These are phyloP conservation scores for Sarcodon sp. DNA, from an alignment of 768 basidiomycete genomes.

Conservation along the genomic window DNA sequence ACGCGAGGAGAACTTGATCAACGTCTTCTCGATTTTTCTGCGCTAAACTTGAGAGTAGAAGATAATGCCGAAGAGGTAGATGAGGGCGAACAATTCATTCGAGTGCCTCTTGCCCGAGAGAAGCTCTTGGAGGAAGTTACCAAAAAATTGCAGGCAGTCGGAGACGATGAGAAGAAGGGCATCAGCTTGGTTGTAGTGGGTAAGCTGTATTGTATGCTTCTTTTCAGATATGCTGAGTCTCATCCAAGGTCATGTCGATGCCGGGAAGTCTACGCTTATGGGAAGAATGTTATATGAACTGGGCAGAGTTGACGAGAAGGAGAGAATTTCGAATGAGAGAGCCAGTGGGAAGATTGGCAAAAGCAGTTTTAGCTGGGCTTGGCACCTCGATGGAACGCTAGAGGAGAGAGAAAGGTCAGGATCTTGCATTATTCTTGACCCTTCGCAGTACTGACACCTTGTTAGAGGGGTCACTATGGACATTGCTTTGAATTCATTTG, in stretches of 20 bases:
- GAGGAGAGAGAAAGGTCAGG: constrained; percentile 86
- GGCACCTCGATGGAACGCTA: constrained; percentile 86
- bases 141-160: constrained; percentile 31
- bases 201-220: constrained; percentile 16
- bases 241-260: constrained; percentile 86
- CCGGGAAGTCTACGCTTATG: constrained; percentile 97
- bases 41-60: constrained; percentile 46
- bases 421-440: no score
- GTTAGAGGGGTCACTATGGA: constrained; percentile 96
- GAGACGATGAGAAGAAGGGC: constrained; percentile 44
- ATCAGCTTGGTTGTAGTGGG: constrained; percentile 90
- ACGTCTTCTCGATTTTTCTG: constrained; percentile 60
- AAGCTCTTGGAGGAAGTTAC: constrained; percentile 77
- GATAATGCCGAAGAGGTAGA: constrained; percentile 20
- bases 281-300: constrained; percentile 88
- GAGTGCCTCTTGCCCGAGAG: constrained; percentile 57
- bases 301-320: constrained; percentile 80
- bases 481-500: constrained; percentile 71
- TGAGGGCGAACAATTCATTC: constrained; percentile 41
- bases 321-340: constrained; percentile 71
- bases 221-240: background rate
- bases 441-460: constrained; percentile 1
- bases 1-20: constrained; percentile 28
- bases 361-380: constrained; percentile 94
- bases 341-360: constrained; percentile 87